Percentiles rank a stretch among this genome's conserved stretches.
These are phyloP conservation scores for Phytopythium aichiense DNA, from an alignment of 352 stramenopile genomes.

Conservation along the genomic window DNA sequence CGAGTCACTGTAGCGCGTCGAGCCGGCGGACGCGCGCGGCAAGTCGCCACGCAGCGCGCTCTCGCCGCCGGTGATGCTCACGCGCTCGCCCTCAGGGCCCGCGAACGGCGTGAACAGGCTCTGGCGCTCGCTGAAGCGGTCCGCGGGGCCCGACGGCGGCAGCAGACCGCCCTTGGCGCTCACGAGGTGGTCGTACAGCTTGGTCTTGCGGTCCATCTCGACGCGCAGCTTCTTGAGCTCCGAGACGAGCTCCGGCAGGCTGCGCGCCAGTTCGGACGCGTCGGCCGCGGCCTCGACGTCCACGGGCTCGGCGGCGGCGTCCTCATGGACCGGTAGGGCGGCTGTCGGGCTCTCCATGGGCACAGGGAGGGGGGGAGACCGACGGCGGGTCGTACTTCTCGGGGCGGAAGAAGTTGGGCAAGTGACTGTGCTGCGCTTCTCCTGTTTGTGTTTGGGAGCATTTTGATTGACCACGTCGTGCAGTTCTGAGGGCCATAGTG, in stretches of 20 bases:
- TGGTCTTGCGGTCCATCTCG: constrained; percentile 68
- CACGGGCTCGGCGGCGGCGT: background rate
- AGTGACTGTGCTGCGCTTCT: background rate
- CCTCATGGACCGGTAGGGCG: background rate
- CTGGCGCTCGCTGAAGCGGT: constrained; percentile 21
- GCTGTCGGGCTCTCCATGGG: constrained; percentile 14
- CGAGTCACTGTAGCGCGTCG: constrained; percentile 19
- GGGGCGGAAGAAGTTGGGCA: background rate
- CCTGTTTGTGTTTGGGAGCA: too few relatives aligned
- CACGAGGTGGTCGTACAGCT: constrained; percentile 65
- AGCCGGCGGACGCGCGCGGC: background rate
- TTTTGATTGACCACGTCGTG: too few relatives aligned
- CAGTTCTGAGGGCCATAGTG: background rate
- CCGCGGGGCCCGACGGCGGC: constrained; percentile 1
- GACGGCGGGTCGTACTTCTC: background rate
- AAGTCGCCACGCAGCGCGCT: constrained; percentile 17
- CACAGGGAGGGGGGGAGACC: background rate
- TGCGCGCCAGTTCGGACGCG: constrained; percentile 45
- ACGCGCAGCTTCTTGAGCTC: constrained; percentile 55
- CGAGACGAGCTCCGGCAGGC: constrained; percentile 56
- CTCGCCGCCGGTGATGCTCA: constrained; percentile 24
- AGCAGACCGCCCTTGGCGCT: background rate
- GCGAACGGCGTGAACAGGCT: constrained; percentile 43
- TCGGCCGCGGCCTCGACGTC: background rate
- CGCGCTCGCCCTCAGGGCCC: constrained; percentile 23